Evolutionary conservation across 768 basidiomycete species (phyloP), one percentile per base, ranked within the genome.

Genomic region (Suillus spraguei): DNA sequence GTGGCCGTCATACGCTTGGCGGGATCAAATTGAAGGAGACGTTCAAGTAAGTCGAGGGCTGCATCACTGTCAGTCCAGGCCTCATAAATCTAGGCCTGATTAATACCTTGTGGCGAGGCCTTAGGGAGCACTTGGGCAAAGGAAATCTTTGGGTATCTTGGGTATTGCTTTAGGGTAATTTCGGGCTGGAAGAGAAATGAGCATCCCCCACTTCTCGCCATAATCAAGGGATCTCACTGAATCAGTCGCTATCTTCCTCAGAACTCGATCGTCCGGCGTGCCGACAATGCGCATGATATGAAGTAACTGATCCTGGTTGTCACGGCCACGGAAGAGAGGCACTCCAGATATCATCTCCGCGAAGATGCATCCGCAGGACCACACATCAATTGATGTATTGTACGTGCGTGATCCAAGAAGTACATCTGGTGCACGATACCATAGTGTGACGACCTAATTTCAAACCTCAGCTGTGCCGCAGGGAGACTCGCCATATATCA

Each of bases 321-420:
- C 97, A 66, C 97, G 82, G 24, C 97, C 97, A 67, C 97, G 85
- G 83, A 99, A 99, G 35, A 99, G 84, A 33, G 97, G 97, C 6
- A 95, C 91, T 2, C 97, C 97, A 22, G 93, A 90, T 64, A 99
- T 99, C 97, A 99, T 99, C 78, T 99, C 97, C 22, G 97, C 97
- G 74, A 99, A 97, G 72, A 99, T 99, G 74, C 97, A 99, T 11
- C 97, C 97, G 63, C 95, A 97, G 16, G 94, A 95, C 97, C 97
- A 99, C 58, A 99, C 92, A 74, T 99, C 97, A 69, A 99, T 99
- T 36, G 93, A 95, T 3, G 97, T 99, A 79, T 91, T 96, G 75
- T 99, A 99, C 22, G 97, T 99, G 64, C 97, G 85, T 24, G 95
- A 97, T 59, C 97, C 97, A 66, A 99, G 86, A 32, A 99, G 85